Evolutionary conservation across 2,329 filamentous ascomycete species (phyloP).

Genomic region (Aspergillus viridinutans): DNA sequence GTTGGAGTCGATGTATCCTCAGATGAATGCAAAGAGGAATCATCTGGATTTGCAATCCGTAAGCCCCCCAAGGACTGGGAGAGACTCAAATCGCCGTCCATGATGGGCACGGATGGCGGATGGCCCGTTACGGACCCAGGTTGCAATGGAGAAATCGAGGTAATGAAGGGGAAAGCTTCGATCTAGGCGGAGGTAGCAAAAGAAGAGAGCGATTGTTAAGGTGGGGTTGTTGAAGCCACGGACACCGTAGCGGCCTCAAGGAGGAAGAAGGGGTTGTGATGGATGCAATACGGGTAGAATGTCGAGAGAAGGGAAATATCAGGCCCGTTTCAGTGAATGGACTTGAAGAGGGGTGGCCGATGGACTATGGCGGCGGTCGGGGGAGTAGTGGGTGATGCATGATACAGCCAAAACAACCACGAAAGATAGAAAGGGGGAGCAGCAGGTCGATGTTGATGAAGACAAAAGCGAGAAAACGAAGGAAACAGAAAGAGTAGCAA

Average conservation of each 20-base stretch:
- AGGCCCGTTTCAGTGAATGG: not conserved
- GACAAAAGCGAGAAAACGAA: not conserved
- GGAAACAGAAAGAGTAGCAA: conserved; percentile 1
- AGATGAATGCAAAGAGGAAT: conserved; percentile 49
- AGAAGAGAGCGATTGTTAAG: conserved; percentile 6
- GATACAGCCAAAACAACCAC: conserved; percentile 16
- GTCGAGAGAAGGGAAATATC: not conserved
- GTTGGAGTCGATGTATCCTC: conserved; percentile 29
- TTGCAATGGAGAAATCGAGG: not conserved
- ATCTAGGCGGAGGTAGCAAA: conserved; percentile 1
- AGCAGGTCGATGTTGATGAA: conserved; percentile 5
- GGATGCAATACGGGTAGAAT: conserved; percentile 2
- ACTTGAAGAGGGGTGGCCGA: conserved; percentile 17
- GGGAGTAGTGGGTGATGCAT: conserved; percentile 30
- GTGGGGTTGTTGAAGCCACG: not conserved
- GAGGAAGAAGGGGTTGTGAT: not conserved
- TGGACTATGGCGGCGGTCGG: conserved; percentile 31
- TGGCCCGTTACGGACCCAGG: not conserved
- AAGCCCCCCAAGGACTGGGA: conserved; percentile 89
- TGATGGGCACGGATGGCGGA: conserved; percentile 42
- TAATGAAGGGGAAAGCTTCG: not conserved
- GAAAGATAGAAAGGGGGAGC: conserved; percentile 6
- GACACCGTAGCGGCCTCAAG: conserved; percentile 7
- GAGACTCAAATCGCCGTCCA: conserved; percentile 90
- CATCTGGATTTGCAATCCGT: conserved; percentile 94